Conservation (phyloP, 1,139 yeast species). For the Magnusiomyces magnusii region DNA sequence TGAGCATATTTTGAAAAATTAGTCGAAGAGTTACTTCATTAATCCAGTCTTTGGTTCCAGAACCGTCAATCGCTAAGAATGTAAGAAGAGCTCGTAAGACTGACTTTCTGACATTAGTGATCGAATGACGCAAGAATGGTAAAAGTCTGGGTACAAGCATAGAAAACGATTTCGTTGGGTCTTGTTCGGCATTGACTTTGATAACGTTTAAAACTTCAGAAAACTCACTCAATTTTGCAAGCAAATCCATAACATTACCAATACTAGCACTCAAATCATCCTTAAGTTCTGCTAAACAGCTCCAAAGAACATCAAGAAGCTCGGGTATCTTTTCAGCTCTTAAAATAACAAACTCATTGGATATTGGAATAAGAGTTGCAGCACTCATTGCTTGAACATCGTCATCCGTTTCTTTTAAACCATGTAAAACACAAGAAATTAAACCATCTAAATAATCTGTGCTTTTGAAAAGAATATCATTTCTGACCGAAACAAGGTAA, state of each 20-base stretch:
- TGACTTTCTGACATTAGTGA: conserved; percentile 83
- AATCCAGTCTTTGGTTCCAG: conserved; percentile 64
- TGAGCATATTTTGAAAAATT: conserved; percentile 75
- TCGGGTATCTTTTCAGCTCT: conserved; percentile 54
- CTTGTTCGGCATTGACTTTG: conserved; percentile 44
- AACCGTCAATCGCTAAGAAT: conserved; percentile 59
- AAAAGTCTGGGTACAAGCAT: conserved; percentile 81
- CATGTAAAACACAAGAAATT: conserved; percentile 79
- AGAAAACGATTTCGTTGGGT: conserved; percentile 51
- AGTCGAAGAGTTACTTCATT: conserved; percentile 64
- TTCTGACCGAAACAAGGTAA: conserved; percentile 84
- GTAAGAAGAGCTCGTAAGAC: conserved; percentile 76
- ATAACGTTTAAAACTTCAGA: conserved; percentile 65
- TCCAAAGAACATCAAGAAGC: conserved; percentile 78
- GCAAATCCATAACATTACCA: conserved; percentile 91
- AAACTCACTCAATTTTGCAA: conserved; percentile 82
- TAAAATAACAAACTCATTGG: conserved; percentile 67
- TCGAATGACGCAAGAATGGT: conserved; percentile 91
- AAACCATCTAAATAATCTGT: conserved; percentile 54
- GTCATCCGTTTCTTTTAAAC: conserved; percentile 77
- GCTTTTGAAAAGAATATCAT: conserved; percentile 58
- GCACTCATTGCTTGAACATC: conserved; percentile 98
- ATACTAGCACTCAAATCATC: conserved; percentile 94
- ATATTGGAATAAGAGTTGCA: conserved; percentile 83
- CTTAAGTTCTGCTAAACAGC: conserved; percentile 69